These are phyloP conservation scores for Hansenula sp. DNA, from an alignment of 1,139 yeast species.

Conservation along the genomic window DNA sequence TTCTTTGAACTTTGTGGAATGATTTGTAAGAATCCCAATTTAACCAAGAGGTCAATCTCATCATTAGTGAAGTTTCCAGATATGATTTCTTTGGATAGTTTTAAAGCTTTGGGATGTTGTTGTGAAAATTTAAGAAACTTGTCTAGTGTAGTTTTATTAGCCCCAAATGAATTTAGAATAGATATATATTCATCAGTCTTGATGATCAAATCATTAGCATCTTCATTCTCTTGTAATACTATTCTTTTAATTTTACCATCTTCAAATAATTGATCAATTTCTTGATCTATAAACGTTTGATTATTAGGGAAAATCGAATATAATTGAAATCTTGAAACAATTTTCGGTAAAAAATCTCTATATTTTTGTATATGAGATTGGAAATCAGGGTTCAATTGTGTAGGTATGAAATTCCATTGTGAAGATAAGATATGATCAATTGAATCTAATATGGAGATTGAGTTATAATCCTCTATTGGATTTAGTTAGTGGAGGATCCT, in stretches of 20 bases:
- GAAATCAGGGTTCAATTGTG: constrained; percentile 11
- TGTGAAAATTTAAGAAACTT: constrained; percentile 24
- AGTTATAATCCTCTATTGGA: not conserved
- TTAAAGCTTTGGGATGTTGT: not conserved
- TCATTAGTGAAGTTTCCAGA: constrained; percentile 15
- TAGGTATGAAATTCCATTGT: constrained; percentile 12
- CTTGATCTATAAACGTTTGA: constrained; percentile 40
- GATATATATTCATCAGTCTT: constrained; percentile 23
- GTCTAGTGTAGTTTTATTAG: constrained; percentile 1
- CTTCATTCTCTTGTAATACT: constrained; percentile 29
- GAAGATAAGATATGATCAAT: constrained; percentile 3
- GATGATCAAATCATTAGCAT: constrained; percentile 34
- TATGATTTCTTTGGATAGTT: not conserved
- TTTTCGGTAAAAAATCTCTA: constrained; percentile 27
- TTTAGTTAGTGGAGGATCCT: not conserved
- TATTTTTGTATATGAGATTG: constrained; percentile 13
- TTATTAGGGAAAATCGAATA: constrained; percentile 36
- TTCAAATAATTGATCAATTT: constrained; percentile 26
- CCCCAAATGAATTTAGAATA: not conserved
- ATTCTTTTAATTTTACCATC: constrained; percentile 27
- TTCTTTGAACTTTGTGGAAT: constrained; percentile 42
- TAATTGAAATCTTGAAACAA: constrained; percentile 34
- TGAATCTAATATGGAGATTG: not conserved
- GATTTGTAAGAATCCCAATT: constrained; percentile 52
- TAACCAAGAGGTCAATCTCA: constrained; percentile 35